Percentiles rank a stretch among this genome's conserved stretches.
phyloP scores from a whole-genome alignment of 495 filamentous ascomycete genomes.

The Penicillium flavigenum region DNA sequence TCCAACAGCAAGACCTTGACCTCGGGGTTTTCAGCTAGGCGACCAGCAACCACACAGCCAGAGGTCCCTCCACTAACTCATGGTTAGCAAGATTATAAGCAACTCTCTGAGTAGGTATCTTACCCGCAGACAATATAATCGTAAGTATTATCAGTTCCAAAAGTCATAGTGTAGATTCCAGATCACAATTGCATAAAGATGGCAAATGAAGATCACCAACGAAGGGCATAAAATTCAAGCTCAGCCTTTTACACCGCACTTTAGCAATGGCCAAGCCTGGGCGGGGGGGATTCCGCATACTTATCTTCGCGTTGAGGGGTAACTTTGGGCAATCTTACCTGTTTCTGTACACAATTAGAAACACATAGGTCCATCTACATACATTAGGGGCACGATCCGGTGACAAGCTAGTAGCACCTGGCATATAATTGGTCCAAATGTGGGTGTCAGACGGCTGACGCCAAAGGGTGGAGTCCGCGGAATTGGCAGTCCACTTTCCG shows the following conservation, averaged over 20 bases:
- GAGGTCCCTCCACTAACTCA: constrained; percentile 56
- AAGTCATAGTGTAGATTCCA: constrained; percentile 15
- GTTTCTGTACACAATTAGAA: neutral
- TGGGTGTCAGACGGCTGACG: neutral
- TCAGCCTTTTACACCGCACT: neutral
- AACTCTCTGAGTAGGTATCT: neutral
- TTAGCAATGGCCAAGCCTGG: neutral
- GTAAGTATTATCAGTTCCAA: constrained; percentile 19
- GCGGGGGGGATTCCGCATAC: neutral
- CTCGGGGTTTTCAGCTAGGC: constrained; percentile 57
- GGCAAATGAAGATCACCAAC: neutral
- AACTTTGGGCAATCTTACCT: neutral
- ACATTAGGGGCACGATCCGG: neutral
- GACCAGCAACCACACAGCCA: constrained; percentile 59
- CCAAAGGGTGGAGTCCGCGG: neutral
- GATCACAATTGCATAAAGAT: neutral
- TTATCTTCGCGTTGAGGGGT: neutral
- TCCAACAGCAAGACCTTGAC: constrained; percentile 57
- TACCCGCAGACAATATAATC: constrained; percentile 43
- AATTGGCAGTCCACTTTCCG: constrained; percentile 3
- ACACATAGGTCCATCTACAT: neutral
- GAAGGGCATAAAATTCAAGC: neutral
- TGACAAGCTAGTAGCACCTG: neutral
- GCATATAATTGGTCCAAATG: neutral
- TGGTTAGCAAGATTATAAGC: neutral